A percentile compares a stretch with the other conserved stretches of the same genome.
These are phyloP conservation scores for Dysphania ambrosioides DNA, from an alignment of 148 eudicot genomes.

Conservation along the genomic window DNA sequence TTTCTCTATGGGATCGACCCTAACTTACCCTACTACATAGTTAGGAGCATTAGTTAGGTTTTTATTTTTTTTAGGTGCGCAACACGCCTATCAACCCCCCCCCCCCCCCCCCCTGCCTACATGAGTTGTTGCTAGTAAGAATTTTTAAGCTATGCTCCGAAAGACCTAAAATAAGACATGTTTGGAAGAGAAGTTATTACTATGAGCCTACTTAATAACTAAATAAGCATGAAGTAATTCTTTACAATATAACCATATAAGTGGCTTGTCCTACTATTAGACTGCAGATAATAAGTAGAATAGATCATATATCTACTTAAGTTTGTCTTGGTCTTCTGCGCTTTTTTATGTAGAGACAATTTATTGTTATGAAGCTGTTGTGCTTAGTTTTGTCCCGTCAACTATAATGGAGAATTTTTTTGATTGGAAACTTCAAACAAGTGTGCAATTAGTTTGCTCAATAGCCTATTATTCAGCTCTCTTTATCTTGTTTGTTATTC, in stretches of 20 bases:
- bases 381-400: background rate
- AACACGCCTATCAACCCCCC: too few relatives aligned
- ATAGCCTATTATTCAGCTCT: background rate
- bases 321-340: background rate
- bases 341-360: background rate
- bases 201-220: too few relatives aligned
- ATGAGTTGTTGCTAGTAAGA: too few relatives aligned
- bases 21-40: too few relatives aligned
- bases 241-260: background rate
- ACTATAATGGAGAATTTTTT: background rate
- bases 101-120: too few relatives aligned
- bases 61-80: too few relatives aligned
- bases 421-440: background rate
- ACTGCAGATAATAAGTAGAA: background rate
- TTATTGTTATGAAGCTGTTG: background rate
- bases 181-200: too few relatives aligned
- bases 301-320: background rate
- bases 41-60: too few relatives aligned
- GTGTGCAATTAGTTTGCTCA: background rate
- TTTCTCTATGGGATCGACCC: too few relatives aligned
- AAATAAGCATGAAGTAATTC: background rate
- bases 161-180: too few relatives aligned
- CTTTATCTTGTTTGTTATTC: background rate
- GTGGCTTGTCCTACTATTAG: background rate
- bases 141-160: too few relatives aligned